Base-by-base conservation (phyloP, 192 early-diverging fungal species). In the Linnemannia exigua region DNA sequence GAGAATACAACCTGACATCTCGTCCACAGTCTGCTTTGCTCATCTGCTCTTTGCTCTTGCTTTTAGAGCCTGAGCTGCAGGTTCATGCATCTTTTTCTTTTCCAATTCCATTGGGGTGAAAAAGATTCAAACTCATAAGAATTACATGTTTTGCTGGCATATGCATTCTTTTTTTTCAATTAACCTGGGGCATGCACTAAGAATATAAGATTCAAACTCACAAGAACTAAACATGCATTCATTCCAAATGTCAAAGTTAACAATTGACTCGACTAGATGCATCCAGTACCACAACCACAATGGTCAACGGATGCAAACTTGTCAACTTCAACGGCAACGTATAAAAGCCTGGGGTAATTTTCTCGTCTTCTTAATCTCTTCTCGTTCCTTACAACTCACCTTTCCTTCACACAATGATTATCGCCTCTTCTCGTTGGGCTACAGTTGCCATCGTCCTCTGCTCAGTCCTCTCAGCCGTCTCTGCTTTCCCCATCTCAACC, bases 401-500 rank as follows among this genome's bases (percentile, higher is more conserved):
- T 19, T 11, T 52, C 48, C 31, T 51, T 11, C 72, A 54, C 33
- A 73, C 72, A 47, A 73, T 73, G 72, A 0, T 73, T 17, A 3
- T 22, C 48, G 31, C 72, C 25, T 52, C 72, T 36, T 73, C 72
- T 37, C 61, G 66, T 2, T 37, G 67, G 37, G 50, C 72, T 22
- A 2, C 48, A 2, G 3, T 80, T 47, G 61, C 79, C 7, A 17
- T 68, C 19, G 35, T 80, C 28, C 38, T 74, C 66, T 74, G 72
- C 79, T 68, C 72, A 11, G 52, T 74, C 33, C n/a, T 80, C 63
- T 58, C 47, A 5, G 79, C 51, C 48, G 14, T 37, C n/a, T 58
- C 72, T 28, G 37, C 79, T 31, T 2, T 46, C 2, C 16, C 67
- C 16, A 54, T 38, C 51, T 61, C 50, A 52, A 63, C 0, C 16